Conservation (phyloP, 1,284 basidiomycete species). For the Ceratobasidium sp. region DNA sequence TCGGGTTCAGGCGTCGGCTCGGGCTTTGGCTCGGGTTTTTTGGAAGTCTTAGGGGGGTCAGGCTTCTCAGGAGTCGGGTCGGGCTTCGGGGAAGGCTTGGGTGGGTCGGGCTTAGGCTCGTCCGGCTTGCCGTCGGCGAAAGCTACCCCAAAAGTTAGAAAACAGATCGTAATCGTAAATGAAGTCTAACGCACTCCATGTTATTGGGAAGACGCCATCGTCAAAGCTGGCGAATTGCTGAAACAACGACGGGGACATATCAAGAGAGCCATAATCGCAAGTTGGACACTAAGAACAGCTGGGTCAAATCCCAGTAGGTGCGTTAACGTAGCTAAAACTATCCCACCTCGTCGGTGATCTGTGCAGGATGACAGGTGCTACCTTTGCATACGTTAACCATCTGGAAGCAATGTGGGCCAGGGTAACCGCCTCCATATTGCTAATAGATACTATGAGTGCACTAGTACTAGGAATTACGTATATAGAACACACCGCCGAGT, state of each 20-base stretch:
- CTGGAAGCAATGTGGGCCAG: conserved; percentile 61
- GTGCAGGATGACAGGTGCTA: conserved; percentile 58
- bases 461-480: conserved; percentile 12
- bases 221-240: conserved; percentile 41
- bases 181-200: conserved; percentile 40
- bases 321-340: not conserved
- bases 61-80: conserved; percentile 34
- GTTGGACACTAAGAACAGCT: conserved; percentile 44
- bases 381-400: conserved; percentile 61
- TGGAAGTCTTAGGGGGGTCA: conserved; percentile 25
- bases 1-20: conserved; percentile 16
- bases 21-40: conserved; percentile 22
- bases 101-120: conserved; percentile 14
- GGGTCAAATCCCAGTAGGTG: not conserved
- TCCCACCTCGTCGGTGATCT: conserved; percentile 58
- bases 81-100: too few relatives aligned
- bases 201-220: conserved; percentile 49
- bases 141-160: conserved; percentile 7
- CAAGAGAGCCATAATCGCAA: conserved; percentile 47
- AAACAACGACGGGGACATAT: conserved; percentile 49
- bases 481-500: conserved; percentile 35
- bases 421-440: conserved; percentile 50
- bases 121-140: conserved; percentile 39
- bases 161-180: not conserved
- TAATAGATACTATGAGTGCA: conserved; percentile 6